Conservation (phyloP, 2,329 filamentous ascomycete species). For the Mariannaea elegans region DNA sequence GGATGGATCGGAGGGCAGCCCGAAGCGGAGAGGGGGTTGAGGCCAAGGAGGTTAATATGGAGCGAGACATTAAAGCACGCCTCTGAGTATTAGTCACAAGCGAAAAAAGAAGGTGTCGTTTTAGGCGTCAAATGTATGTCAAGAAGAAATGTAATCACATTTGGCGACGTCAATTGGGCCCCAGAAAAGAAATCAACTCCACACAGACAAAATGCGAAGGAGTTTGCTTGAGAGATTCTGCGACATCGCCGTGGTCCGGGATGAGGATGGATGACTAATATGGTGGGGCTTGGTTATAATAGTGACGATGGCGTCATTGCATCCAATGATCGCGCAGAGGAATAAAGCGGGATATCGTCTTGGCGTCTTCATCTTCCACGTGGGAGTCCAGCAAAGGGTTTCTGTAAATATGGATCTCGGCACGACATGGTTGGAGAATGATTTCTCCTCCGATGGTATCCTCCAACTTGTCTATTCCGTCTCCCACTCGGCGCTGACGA, state of each 20-base stretch:
- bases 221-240: constrained; percentile 22
- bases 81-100: constrained; percentile 23
- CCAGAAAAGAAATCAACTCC: constrained; percentile 12
- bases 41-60: constrained; percentile 39
- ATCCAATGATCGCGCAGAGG: constrained; percentile 30
- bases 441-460: not conserved
- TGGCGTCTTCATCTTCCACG: constrained; percentile 21
- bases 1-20: constrained; percentile 29
- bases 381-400: not conserved
- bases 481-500: constrained; percentile 23
- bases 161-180: constrained; percentile 21
- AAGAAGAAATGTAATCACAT: constrained; percentile 6
- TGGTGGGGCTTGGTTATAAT: constrained; percentile 12
- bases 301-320: constrained; percentile 33
- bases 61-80: constrained; percentile 38
- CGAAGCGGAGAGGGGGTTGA: constrained; percentile 32
- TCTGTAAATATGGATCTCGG: not conserved
- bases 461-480: not conserved
- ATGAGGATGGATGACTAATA: constrained; percentile 36
- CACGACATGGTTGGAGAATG: not conserved
- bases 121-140: not conserved
- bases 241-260: constrained; percentile 39
- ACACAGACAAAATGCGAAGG: constrained; percentile 1
- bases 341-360: not conserved
- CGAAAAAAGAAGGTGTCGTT: not conserved